Base-by-base conservation (phyloP, 1,284 basidiomycete species). In the Trichosporon sp. region DNA sequence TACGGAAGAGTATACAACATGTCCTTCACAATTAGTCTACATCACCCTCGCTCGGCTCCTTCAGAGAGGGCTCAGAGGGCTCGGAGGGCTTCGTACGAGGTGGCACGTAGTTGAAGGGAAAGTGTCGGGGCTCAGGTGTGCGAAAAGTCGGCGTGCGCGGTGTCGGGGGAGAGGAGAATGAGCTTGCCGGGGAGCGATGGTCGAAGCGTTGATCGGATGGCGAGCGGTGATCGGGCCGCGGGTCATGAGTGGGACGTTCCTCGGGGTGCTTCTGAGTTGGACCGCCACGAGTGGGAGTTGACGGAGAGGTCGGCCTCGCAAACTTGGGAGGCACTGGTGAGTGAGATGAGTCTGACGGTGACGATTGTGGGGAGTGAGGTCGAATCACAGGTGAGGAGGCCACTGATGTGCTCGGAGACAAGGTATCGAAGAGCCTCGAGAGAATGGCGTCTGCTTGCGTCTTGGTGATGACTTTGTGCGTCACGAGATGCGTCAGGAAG, bases 361-460 rank as follows among this genome's bases (percentile, higher is more conserved):
- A 25, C 31, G 49, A 54, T 21, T 16, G 29, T 27, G 31, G 14
- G 14, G 49, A 54, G 4, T 27, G 49, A 5, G 25, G 49, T 2
- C 25, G 49, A 3, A 3, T 14, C 6, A 27, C 25, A 14, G 49
- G 27, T 2, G 49, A 54, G 2, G 49, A 5, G 11, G 25, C 27
- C 4, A n/a, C 14, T 2, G 49, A 54, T 14, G 7, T n/a, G 25
- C 25, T n/a, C 14, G 49, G 27, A 1, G 25, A 27, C 27, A 54
- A n/a, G 49, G 14, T 25, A 13, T 54, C 49, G 27, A 54, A 54
- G 14, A 60, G 14, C 14, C 13, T 19, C 3, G 10, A 29, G 7
- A 54, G 25, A n/a, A 54, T 54, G 14, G 49, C 25, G 27, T 46
- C 21, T 40, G 62, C 64, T 16, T 64, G 37, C 23, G 34, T 31